These are phyloP conservation scores for Prunus fruticosa DNA, from an alignment of 306 rosid species.

Conservation along the genomic window DNA sequence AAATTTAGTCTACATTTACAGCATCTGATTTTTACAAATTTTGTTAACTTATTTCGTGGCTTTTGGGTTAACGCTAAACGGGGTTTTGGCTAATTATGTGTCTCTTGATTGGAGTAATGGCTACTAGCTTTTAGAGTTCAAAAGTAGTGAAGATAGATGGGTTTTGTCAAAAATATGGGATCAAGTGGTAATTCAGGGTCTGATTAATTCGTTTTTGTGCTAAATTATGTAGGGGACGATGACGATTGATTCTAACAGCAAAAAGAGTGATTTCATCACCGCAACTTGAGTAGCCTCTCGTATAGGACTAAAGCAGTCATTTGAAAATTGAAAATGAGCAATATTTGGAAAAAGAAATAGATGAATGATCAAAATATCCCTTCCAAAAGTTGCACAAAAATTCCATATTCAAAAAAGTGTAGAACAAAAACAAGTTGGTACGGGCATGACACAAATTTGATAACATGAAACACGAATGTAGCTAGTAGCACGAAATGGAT, in stretches of 20 bases:
- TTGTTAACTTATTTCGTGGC: neutral
- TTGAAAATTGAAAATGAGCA: neutral
- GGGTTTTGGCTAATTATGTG: neutral
- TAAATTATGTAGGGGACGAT: neutral
- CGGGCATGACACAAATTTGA: neutral
- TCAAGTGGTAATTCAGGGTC: neutral
- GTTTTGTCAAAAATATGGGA: neutral
- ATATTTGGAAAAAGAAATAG: neutral
- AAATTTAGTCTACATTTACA: neutral
- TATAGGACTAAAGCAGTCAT: neutral
- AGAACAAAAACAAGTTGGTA: neutral
- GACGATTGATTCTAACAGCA: neutral
- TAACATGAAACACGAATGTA: neutral
- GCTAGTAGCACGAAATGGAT: neutral
- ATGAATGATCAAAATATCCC: neutral
- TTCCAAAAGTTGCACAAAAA: neutral
- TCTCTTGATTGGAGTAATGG: neutral
- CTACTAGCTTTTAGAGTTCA: neutral
- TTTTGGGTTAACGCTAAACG: neutral
- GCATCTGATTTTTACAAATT: neutral
- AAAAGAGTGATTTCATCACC: neutral
- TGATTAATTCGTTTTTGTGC: neutral
- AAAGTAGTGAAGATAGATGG: neutral
- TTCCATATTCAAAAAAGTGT: neutral
- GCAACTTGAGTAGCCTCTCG: no score